Conservation (phyloP, 371 early-diverging fungal genomes). For the Entomophthora muscae region DNA sequence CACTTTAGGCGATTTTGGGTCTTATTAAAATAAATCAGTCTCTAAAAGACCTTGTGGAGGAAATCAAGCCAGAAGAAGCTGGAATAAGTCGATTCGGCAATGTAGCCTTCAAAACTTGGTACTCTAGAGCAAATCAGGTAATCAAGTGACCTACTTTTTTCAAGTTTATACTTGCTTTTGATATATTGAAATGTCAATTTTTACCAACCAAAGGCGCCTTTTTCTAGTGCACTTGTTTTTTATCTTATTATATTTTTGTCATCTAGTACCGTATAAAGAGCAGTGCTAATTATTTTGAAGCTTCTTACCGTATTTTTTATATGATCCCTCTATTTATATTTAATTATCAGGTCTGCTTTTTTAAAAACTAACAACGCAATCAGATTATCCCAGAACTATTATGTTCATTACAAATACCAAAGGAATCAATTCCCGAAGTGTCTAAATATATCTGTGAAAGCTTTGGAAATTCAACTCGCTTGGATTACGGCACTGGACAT, state of each 20-base stretch:
- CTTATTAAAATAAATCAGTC: conserved; percentile 33
- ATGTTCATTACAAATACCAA: conserved; percentile 17
- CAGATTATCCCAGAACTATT: conserved; percentile 21
- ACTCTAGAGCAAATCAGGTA: conserved; percentile 41
- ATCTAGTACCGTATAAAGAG: too few relatives aligned
- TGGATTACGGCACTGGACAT: conserved; percentile 99
- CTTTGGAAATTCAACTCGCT: conserved; percentile 90
- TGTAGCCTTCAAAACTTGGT: conserved; percentile 71
- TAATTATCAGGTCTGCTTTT: not conserved
- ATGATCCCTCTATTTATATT: not conserved
- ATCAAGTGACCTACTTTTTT: too few relatives aligned
- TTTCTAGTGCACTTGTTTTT: too few relatives aligned
- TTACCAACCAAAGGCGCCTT: too few relatives aligned
- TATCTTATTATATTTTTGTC: too few relatives aligned
- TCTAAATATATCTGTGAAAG: conserved; percentile 61
- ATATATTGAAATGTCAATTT: too few relatives aligned
- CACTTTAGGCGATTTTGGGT: conserved; percentile 17
- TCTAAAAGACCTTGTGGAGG: conserved; percentile 42
- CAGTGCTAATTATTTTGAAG: too few relatives aligned
- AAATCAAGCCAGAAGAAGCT: conserved; percentile 58
- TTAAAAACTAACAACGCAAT: not conserved
- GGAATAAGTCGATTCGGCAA: conserved; percentile 79
- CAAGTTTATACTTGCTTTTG: too few relatives aligned
- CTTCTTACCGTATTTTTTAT: too few relatives aligned
- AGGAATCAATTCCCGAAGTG: conserved; percentile 45